Conservation (phyloP, 495 filamentous ascomycete species). For the Thozetella sp. region DNA sequence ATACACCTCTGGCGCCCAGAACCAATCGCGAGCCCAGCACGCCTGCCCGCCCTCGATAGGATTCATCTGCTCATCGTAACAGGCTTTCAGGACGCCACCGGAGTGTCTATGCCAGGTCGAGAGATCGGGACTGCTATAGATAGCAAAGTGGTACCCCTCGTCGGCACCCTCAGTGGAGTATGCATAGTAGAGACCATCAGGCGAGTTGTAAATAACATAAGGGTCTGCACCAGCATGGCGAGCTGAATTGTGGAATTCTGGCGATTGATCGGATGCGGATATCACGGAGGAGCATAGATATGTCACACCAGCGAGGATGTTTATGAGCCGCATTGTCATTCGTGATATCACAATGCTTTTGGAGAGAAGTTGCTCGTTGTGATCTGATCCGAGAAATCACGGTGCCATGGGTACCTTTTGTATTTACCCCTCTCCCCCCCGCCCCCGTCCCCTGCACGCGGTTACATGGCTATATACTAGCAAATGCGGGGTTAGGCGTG, state of each 20-base stretch:
- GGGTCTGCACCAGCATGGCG: conserved; percentile 5
- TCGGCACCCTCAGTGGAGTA: conserved; percentile 9
- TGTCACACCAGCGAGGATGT: neutral
- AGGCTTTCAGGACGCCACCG: conserved; percentile 5
- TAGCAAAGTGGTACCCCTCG: conserved; percentile 5
- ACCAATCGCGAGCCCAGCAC: conserved; percentile 8
- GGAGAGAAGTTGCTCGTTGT: neutral
- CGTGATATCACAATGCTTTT: neutral
- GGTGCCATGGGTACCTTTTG: neutral
- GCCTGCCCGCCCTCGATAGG: conserved; percentile 4
- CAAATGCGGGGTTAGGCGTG: neutral
- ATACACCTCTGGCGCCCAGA: conserved; percentile 6
- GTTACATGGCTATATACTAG: neutral
- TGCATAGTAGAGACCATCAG: neutral
- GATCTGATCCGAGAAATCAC: neutral
- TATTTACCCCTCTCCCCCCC: neutral
- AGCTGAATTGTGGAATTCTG: conserved; percentile 3
- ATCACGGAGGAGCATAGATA: neutral
- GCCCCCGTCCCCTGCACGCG: neutral
- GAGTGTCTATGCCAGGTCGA: conserved; percentile 2
- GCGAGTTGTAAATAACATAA: conserved; percentile 2
- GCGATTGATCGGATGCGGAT: neutral
- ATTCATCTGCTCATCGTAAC: conserved; percentile 3
- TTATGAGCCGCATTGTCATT: neutral
- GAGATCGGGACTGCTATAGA: conserved; percentile 5